phyloP scores from a whole-genome alignment of 176 grass and related monocot species.

The Coix lacrymajobi region DNA sequence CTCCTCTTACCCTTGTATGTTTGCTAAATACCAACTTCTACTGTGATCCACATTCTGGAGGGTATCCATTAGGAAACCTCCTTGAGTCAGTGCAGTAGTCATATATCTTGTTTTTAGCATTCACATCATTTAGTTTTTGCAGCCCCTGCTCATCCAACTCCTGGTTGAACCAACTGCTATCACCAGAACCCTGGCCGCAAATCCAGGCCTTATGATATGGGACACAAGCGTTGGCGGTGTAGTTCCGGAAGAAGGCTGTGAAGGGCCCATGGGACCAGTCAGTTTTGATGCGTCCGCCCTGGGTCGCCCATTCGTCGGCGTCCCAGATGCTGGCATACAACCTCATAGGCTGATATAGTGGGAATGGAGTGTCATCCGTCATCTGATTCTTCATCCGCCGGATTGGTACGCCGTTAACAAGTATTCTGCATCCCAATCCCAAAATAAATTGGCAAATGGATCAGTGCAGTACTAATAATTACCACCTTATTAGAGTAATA shows the following conservation, averaged over 20 bases:
- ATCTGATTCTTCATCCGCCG: slow-evolving; percentile 49
- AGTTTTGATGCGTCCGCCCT: slow-evolving; percentile 42
- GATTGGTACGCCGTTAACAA: slow-evolving; percentile 56
- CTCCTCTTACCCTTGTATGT: neutral
- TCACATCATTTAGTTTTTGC: slow-evolving; percentile 34
- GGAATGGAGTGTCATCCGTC: slow-evolving; percentile 37
- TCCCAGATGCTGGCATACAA: slow-evolving; percentile 52
- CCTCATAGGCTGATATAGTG: slow-evolving; percentile 49
- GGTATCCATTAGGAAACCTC: slow-evolving; percentile 36
- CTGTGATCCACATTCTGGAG: slow-evolving; percentile 28
- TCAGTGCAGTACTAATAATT: neutral
- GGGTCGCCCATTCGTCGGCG: slow-evolving; percentile 40
- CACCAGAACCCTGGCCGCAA: slow-evolving; percentile 23
- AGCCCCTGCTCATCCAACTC: slow-evolving; percentile 14
- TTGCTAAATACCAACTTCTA: slow-evolving; percentile 6
- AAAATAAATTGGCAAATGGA: neutral
- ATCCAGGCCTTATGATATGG: slow-evolving; percentile 12
- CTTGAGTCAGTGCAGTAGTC: slow-evolving; percentile 48
- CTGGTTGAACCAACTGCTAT: slow-evolving; percentile 37
- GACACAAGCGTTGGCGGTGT: slow-evolving; percentile 25
- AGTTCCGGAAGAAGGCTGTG: slow-evolving; percentile 40
- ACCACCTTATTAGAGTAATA: too few relatives aligned
- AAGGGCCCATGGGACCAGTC: slow-evolving; percentile 60
- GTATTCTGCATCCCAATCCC: slow-evolving; percentile 37
- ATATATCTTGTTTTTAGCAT: slow-evolving; percentile 40